Base-by-base conservation (phyloP, 2,329 filamentous ascomycete genomes). In the Calonectria multiphialidica region DNA sequence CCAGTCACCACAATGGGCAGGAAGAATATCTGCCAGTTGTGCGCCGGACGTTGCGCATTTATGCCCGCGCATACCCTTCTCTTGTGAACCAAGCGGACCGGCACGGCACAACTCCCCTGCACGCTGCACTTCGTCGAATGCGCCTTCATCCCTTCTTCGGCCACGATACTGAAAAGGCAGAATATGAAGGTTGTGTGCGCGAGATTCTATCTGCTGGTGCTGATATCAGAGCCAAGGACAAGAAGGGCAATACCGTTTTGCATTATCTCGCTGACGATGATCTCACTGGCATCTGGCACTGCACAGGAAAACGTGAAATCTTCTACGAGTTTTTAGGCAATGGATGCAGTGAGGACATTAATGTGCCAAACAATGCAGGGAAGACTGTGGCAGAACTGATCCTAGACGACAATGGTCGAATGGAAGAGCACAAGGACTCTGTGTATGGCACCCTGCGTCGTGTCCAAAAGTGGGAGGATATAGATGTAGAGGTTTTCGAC, bases 381-480 rank as follows among this genome's bases (percentile, higher is more conserved):
- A 67, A 67, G 16, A 59, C 25, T 4, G 40, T 59, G 13, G 64
- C 28, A 21, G 50, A 67, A 57, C 28, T 67, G 25, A 67, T 67
- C 23, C 37, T 67, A 5, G 49, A 65, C n/a, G 62, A 65, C 18
- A 57, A 66, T 45, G 64, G 49, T 28, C 64, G 37, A 5, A 18
- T 66, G 21, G 49, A 45, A 42, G 25, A 25, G 30, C n/a, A n/a
- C 9, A 65, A 65, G 16, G n/a, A 53, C 7, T 3, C 40, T 4
- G 4, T 23, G 33, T 16, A 42, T 21, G 35, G 30, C 15, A 23
- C 13, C 25, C 6, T 45, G 15, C 42, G 23, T 21, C 40, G 21
- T 5, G n/a, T 12, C 28, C 13, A n/a, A 63, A 21, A 47, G 21
- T 28, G 40, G 23, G 18, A 35, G 15, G 59, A 63, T 18, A 16